These are phyloP conservation scores for Quillaja saponaria DNA, from an alignment of 306 rosid species.

Conservation along the genomic window DNA sequence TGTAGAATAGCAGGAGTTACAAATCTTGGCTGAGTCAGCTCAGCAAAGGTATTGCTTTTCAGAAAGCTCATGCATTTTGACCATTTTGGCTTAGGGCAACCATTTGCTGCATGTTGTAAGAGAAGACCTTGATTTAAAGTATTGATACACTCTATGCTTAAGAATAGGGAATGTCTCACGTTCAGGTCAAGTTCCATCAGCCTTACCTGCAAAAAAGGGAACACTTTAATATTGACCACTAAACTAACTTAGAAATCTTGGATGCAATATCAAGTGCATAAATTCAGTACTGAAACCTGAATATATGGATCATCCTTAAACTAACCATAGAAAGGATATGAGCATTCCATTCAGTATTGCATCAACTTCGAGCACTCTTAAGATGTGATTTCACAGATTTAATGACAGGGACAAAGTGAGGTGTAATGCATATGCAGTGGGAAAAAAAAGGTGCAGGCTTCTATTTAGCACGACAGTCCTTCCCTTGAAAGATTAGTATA, in stretches of 20 bases:
- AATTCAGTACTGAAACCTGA: constrained; percentile 7
- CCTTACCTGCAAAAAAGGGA: constrained; percentile 52
- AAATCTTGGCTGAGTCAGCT: constrained; percentile 70
- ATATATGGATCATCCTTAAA: background rate
- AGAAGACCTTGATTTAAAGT: constrained; percentile 84
- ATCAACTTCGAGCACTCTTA: background rate
- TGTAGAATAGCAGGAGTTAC: constrained; percentile 66
- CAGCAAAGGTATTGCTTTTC: constrained; percentile 78
- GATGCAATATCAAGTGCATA: constrained; percentile 12
- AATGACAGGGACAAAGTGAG: constrained; percentile 10
- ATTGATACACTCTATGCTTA: constrained; percentile 81
- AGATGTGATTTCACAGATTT: background rate
- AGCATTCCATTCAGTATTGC: background rate
- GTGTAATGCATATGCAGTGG: constrained; percentile 9
- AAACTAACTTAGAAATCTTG: background rate
- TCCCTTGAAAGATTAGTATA: background rate
- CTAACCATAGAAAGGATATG: background rate
- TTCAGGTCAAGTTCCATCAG: constrained; percentile 62
- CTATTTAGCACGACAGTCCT: constrained; percentile 5
- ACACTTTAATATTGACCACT: background rate
- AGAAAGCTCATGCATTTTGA: constrained; percentile 85
- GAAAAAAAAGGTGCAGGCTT: constrained; percentile 4
- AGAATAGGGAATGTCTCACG: constrained; percentile 56
- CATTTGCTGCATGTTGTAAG: constrained; percentile 74
- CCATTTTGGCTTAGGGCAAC: constrained; percentile 83